These are phyloP conservation scores for Colletotrichum acutatum DNA, from an alignment of 2,329 filamentous ascomycete genomes.

Conservation along the genomic window DNA sequence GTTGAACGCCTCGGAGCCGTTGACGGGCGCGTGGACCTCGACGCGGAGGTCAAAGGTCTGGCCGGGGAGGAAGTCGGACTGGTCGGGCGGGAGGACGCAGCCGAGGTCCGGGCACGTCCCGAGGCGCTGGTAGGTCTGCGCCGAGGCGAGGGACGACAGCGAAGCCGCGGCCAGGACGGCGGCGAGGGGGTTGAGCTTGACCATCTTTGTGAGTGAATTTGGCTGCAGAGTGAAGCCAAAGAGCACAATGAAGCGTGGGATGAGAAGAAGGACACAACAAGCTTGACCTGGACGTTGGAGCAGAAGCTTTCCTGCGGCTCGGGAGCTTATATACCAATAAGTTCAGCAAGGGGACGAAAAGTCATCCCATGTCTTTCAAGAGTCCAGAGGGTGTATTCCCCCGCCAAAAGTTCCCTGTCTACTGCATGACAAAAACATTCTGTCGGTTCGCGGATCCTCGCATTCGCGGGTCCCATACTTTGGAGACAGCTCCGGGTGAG, in stretches of 20 bases:
- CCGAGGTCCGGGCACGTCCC: constrained; percentile 69
- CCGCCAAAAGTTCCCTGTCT: constrained; percentile 2
- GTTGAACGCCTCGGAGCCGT: constrained; percentile 82
- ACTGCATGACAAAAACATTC: constrained; percentile 18
- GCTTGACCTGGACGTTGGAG: background rate
- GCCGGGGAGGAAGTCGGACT: constrained; percentile 84
- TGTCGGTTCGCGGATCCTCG: constrained; percentile 26
- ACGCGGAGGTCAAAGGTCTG: constrained; percentile 87
- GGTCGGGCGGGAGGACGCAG: constrained; percentile 70
- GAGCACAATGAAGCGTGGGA: constrained; percentile 15
- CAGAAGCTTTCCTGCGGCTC: constrained; percentile 18
- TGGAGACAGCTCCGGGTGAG: background rate
- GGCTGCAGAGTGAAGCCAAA: constrained; percentile 20
- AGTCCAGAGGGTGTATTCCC: background rate
- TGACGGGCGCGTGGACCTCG: constrained; percentile 83
- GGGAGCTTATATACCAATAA: constrained; percentile 31
- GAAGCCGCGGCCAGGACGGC: constrained; percentile 46
- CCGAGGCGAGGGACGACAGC: constrained; percentile 53
- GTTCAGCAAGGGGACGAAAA: constrained; percentile 8
- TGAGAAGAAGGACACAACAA: background rate
- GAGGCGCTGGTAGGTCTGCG: constrained; percentile 69
- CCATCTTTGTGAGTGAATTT: constrained; percentile 43
- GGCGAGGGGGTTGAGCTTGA: constrained; percentile 49
- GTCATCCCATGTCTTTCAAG: constrained; percentile 13
- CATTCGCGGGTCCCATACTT: constrained; percentile 14